A percentile compares a stretch with the other conserved stretches of the same genome.
Conservation (phyloP, 352 stramenopile species). For the Globisporangium sylvaticum region DNA sequence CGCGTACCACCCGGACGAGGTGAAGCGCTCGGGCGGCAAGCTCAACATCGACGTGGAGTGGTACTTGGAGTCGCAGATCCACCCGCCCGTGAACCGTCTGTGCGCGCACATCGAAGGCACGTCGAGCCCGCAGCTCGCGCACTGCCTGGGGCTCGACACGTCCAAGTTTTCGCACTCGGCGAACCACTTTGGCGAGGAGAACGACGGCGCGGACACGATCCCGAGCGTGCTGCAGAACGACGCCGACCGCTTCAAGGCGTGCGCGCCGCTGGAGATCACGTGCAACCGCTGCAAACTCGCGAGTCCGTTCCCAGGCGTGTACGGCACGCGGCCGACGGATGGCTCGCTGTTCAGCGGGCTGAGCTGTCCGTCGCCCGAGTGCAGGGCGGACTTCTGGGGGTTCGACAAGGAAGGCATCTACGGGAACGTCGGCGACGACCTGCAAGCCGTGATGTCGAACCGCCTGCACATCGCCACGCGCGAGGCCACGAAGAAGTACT, state of each 20-base stretch:
- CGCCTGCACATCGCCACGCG: conserved; percentile 79
- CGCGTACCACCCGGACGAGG: conserved; percentile 87
- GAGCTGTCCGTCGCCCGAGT: conserved; percentile 57
- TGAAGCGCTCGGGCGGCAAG: conserved; percentile 64
- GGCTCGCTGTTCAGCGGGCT: conserved; percentile 43
- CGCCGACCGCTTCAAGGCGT: conserved; percentile 87
- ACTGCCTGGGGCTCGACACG: conserved; percentile 96
- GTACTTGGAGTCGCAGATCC: conserved; percentile 96
- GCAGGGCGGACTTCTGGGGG: conserved; percentile 79
- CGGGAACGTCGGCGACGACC: conserved; percentile 66
- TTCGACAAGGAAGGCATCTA: conserved; percentile 76
- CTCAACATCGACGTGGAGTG: conserved; percentile 94
- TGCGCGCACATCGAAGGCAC: conserved; percentile 99
- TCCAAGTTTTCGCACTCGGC: conserved; percentile 89
- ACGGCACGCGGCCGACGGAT: conserved; percentile 33
- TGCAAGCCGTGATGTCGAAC: conserved; percentile 78
- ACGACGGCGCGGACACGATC: conserved; percentile 80
- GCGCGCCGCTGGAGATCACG: conserved; percentile 66
- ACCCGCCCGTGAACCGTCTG: conserved; percentile 96
- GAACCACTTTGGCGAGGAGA: conserved; percentile 82
- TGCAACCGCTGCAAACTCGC: conserved; percentile 62
- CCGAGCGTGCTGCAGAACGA: conserved; percentile 87
- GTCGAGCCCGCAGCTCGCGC: conserved; percentile 91
- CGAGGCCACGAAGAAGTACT: conserved; percentile 82
- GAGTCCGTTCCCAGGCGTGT: conserved; percentile 76